Evolutionary conservation across 2,329 filamentous ascomycete species (phyloP).

Genomic region (Fusarium sp.): DNA sequence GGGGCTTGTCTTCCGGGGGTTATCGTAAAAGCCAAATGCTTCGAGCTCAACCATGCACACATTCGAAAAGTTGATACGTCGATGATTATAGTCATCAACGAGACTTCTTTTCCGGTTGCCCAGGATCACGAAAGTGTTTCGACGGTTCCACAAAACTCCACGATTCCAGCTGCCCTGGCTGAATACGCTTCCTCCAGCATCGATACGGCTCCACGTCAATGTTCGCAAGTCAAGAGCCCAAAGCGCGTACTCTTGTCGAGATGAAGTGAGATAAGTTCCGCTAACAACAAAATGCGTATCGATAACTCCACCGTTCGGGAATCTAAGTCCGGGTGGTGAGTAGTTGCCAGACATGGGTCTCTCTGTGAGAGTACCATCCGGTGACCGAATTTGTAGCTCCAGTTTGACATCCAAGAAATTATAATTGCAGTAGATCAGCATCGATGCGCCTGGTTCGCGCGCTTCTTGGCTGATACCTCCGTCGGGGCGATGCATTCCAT

Average conservation of each 20-base stretch:
- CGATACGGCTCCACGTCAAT: constrained; percentile 93
- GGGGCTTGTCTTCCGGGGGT: constrained; percentile 81
- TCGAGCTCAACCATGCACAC: constrained; percentile 97
- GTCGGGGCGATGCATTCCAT: constrained; percentile 56
- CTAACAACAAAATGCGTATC: constrained; percentile 98
- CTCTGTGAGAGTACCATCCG: constrained; percentile 86
- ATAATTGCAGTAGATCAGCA: constrained; percentile 99
- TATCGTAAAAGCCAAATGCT: constrained; percentile 97
- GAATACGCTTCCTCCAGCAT: constrained; percentile 93
- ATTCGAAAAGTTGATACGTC: constrained; percentile 96
- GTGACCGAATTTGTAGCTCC: constrained; percentile 87
- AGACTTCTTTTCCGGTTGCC: constrained; percentile 93
- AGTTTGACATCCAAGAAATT: constrained; percentile 98
- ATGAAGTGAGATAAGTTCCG: constrained; percentile 96
- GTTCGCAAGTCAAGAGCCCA: constrained; percentile 93
- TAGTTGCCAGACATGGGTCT: constrained; percentile 88
- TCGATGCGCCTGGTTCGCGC: constrained; percentile 72
- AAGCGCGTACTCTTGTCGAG: constrained; percentile 96
- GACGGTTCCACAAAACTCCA: constrained; percentile 89
- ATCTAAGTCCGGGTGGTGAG: constrained; percentile 90
- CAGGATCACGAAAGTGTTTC: constrained; percentile 95
- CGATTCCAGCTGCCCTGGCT: constrained; percentile 98
- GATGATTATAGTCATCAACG: constrained; percentile 98
- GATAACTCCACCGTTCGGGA: constrained; percentile 95
- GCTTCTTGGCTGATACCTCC: constrained; percentile 63